Percentiles rank a stretch among this genome's conserved stretches.
Conservation (phyloP, 371 early-diverging fungal genomes). For the Lichtheimia hyalospora region DNA sequence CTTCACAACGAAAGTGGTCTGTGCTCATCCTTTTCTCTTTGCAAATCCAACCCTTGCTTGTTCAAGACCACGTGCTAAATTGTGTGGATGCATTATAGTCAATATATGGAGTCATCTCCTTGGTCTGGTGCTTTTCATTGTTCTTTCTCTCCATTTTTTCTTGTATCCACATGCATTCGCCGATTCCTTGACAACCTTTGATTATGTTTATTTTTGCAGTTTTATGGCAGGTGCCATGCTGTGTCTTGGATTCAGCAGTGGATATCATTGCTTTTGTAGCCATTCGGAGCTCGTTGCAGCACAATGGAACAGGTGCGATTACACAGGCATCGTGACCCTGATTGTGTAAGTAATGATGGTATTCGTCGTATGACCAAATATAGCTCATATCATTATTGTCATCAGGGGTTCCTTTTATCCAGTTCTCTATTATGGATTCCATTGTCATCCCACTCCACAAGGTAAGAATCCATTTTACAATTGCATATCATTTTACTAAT, state of each 20-base stretch:
- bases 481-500: not conserved
- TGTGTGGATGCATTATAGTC: constrained; percentile 30
- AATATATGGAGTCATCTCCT: constrained; percentile 87
- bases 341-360: constrained; percentile 62
- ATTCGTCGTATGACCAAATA: too few species aligned
- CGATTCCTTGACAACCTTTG: constrained; percentile 55
- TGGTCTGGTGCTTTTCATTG: constrained; percentile 53
- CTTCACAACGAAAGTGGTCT: constrained; percentile 78
- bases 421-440: constrained; percentile 68
- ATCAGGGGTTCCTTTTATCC: constrained; percentile 71
- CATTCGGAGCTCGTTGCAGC: constrained; percentile 75
- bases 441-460: constrained; percentile 32
- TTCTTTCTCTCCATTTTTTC: constrained; percentile 55
- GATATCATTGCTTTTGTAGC: constrained; percentile 86
- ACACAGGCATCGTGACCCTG: constrained; percentile 87
- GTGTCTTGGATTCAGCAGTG: constrained; percentile 80
- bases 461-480: constrained; percentile 13
- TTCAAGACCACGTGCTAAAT: not conserved
- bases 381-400: too few species aligned
- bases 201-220: constrained; percentile 61
- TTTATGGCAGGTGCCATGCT: constrained; percentile 63
- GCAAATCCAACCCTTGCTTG: too few species aligned
- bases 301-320: constrained; percentile 86
- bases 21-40: constrained; percentile 23
- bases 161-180: constrained; percentile 42